Evolutionary conservation across 2,329 filamentous ascomycete genomes (phyloP), one percentile per base, ranked within the genome.

Genomic region (Ilyonectria mors-panacis): DNA sequence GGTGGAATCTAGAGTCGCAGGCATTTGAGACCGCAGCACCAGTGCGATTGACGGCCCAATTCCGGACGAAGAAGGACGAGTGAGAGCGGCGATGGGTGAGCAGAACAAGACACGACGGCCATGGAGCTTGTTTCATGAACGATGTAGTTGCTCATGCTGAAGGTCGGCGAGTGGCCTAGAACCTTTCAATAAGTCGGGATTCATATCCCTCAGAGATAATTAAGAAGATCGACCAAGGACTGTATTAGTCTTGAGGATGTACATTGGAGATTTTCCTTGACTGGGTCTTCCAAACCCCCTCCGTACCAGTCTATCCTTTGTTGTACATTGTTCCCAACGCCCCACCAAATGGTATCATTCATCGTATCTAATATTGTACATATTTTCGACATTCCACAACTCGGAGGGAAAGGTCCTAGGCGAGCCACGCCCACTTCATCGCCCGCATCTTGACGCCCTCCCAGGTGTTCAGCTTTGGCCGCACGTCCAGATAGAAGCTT

Each of bases 401-500:
- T 13, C 54, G 55, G 48, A 21, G 59, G 26, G 26, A 9, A 42
- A 28, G 2, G 12, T 15, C 17, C 56, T 39, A 91, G 12, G 81
- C 82, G 61, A 91, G 56, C 2, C 88, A 89, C 0, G 85, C 70
- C 39, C 83, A 84, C 37, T 84, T 84, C 77, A 85, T 79, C 0
- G 84, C 84, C 39, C 91, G 84, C 90, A 92, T 93, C 82, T 89
- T 91, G 73, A 90, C 83, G 0, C 90, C 91, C 79, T 92, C 90
- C 85, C 87, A 89, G 2, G 85, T 88, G 75, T 92, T 92, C 70
- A 93, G 77, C 82, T 93, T 93, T 0, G 91, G 91, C 74, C 90
- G 82, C 48, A 92, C 90, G 73, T 92, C 89, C 17, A 92, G 80
- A 73, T 91, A 92, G 77, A 93, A 92, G 70, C 89, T 91, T 6